Evolutionary conservation across 2,329 filamentous ascomycete species (phyloP).

Genomic region (Bipolaris bicolor): DNA sequence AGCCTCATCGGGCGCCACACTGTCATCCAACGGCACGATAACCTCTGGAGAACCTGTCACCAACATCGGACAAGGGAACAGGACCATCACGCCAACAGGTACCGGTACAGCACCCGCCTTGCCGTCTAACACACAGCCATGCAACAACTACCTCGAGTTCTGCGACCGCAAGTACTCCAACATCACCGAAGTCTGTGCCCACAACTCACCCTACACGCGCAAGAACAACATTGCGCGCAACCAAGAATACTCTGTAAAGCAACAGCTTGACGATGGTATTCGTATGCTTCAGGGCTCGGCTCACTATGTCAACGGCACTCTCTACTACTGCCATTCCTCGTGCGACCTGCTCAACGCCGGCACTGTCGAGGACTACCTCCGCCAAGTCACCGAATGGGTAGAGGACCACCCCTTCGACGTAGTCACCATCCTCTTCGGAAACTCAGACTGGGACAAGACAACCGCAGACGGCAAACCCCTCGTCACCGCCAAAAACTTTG

Average conservation of each 20-base stretch:
- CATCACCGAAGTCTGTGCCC: constrained; percentile 51
- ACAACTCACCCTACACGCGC: constrained; percentile 48
- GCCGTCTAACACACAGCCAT: constrained; percentile 51
- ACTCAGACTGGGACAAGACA: constrained; percentile 60
- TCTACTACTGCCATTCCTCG: constrained; percentile 85
- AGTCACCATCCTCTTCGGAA: constrained; percentile 85
- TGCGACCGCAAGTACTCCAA: constrained; percentile 50
- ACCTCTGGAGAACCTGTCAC: constrained; percentile 32
- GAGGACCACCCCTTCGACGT: constrained; percentile 82
- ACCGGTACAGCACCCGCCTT: constrained; percentile 33
- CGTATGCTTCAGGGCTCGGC: constrained; percentile 64
- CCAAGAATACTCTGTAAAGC: constrained; percentile 46
- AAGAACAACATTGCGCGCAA: constrained; percentile 47
- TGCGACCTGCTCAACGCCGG: constrained; percentile 87
- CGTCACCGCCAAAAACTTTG: constrained; percentile 68
- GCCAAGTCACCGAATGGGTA: constrained; percentile 75
- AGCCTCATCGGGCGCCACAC: constrained; percentile 22
- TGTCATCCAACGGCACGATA: constrained; percentile 27
- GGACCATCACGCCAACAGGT: constrained; percentile 31
- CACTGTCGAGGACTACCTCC: constrained; percentile 76
- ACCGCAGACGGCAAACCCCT: constrained; percentile 53
- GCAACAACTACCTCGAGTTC: constrained; percentile 51
- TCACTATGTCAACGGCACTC: constrained; percentile 62
- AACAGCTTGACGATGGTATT: constrained; percentile 50
- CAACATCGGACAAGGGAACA: constrained; percentile 36